These are phyloP conservation scores for Casuarina equisetifolia DNA, from an alignment of 306 rosid species.

Conservation along the genomic window DNA sequence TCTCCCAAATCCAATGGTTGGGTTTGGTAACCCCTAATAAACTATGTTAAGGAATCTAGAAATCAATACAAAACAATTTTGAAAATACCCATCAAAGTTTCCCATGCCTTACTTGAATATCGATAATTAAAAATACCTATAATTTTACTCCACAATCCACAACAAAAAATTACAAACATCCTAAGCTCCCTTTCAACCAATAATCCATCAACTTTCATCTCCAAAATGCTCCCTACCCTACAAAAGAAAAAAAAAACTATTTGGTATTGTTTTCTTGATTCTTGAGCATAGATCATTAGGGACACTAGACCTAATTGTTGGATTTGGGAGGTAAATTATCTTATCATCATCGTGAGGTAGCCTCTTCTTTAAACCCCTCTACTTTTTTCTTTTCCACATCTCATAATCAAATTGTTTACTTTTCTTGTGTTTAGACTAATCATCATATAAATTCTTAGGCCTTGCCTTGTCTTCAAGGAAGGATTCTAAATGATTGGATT, in stretches of 20 bases:
- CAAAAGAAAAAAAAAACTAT: neutral
- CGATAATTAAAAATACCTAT: too few relatives aligned
- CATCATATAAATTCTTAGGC: slow-evolving; percentile 19
- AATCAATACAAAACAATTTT: too few relatives aligned
- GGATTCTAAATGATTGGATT: too few relatives aligned
- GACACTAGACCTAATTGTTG: slow-evolving; percentile 85
- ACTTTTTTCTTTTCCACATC: slow-evolving; percentile 56
- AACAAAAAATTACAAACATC: too few relatives aligned
- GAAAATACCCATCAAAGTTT: too few relatives aligned
- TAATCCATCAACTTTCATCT: too few relatives aligned
- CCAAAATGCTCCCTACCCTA: too few relatives aligned
- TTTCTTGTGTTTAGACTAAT: slow-evolving; percentile 40
- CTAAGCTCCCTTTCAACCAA: too few relatives aligned
- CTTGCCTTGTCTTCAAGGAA: slow-evolving; percentile 36
- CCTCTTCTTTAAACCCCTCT: slow-evolving; percentile 37
- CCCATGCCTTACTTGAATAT: too few relatives aligned
- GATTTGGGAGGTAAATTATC: slow-evolving; percentile 66
- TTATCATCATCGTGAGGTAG: slow-evolving; percentile 57
- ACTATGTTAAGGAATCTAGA: slow-evolving; percentile 9
- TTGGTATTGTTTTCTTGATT: slow-evolving; percentile 55
- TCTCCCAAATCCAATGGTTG: slow-evolving; percentile 86
- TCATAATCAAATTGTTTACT: slow-evolving; percentile 52
- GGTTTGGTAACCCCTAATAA: slow-evolving; percentile 83
- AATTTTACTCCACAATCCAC: too few relatives aligned
- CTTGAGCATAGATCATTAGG: slow-evolving; percentile 49